Percentiles rank a stretch among this genome's conserved stretches.
Conservation (phyloP, 2,329 filamentous ascomycete genomes). For the Stagonosporopsis chrysanthemi region DNA sequence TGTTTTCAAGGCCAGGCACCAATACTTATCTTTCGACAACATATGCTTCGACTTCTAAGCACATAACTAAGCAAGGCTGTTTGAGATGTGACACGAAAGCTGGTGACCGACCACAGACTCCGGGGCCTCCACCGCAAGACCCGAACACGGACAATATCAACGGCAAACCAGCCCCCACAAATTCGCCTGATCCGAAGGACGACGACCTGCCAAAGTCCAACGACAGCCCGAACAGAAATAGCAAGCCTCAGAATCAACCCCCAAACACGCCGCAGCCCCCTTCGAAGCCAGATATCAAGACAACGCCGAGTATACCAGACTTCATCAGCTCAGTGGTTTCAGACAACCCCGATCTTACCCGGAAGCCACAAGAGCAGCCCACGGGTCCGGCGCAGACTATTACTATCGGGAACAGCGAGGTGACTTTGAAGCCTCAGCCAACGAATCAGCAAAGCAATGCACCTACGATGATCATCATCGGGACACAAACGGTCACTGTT, state of each 20-base stretch:
- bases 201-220: slow-evolving; percentile 6
- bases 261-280: slow-evolving; percentile 9
- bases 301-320: slow-evolving; percentile 21
- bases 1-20: slow-evolving; percentile 19
- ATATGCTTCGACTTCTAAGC: slow-evolving; percentile 34
- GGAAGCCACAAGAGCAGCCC: slow-evolving; percentile 11
- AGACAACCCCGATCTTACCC: slow-evolving; percentile 21
- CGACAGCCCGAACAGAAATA: slow-evolving; percentile 10
- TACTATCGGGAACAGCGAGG: slow-evolving; percentile 33
- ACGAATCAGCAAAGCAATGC: slow-evolving; percentile 24
- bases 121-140: slow-evolving; percentile 8
- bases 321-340: slow-evolving; percentile 26
- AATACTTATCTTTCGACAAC: slow-evolving; percentile 39
- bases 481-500: slow-evolving; percentile 36
- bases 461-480: slow-evolving; percentile 34
- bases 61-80: slow-evolving; percentile 39
- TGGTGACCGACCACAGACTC: slow-evolving; percentile 7
- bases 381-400: slow-evolving; percentile 20
- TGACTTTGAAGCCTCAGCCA: slow-evolving; percentile 25
- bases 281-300: slow-evolving; percentile 5
- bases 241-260: slow-evolving; percentile 4
- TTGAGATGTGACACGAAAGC: slow-evolving; percentile 26
- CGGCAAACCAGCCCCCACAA: slow-evolving; percentile 1
- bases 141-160: slow-evolving; percentile 9
- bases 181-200: slow-evolving; percentile 6